Conservation (phyloP, 2,329 filamentous ascomycete genomes). For the Pleoardoris graminearum region DNA sequence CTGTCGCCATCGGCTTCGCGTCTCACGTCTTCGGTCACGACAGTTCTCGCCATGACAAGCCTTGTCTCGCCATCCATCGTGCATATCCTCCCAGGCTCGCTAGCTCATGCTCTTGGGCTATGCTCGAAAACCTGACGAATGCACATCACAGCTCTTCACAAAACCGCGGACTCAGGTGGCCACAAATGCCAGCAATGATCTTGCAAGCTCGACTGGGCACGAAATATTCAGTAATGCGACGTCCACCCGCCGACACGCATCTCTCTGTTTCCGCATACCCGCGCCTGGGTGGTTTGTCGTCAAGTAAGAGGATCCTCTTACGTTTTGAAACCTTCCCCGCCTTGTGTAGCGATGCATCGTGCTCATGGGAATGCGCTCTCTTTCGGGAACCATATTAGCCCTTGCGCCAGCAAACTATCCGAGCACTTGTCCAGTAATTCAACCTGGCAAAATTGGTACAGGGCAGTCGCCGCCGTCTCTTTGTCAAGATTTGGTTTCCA, state of each 20-base stretch:
- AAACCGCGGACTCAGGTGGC: neutral
- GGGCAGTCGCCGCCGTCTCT: neutral
- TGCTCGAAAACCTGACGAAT: neutral
- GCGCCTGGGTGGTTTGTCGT: conserved; percentile 23
- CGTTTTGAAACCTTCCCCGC: conserved; percentile 44
- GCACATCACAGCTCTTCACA: neutral
- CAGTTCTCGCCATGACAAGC: conserved; percentile 20
- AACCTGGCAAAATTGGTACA: neutral
- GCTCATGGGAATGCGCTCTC: conserved; percentile 27
- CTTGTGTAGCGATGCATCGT: conserved; percentile 25
- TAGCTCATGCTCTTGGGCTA: neutral
- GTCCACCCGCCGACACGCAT: conserved; percentile 22
- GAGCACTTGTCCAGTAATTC: conserved; percentile 1
- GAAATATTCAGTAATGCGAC: conserved; percentile 26
- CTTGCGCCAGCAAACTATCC: conserved; percentile 26
- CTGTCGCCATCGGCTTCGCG: conserved; percentile 25
- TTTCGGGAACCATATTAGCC: conserved; percentile 38
- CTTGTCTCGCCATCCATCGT: conserved; percentile 11
- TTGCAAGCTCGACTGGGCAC: neutral
- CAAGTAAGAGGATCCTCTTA: conserved; percentile 38
- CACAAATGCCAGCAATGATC: conserved; percentile 3
- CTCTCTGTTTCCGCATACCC: conserved; percentile 25
- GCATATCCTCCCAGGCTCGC: conserved; percentile 1
- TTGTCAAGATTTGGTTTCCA: neutral
- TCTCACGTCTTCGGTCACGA: conserved; percentile 30